Evolutionary conservation across 78 protist species (phyloP), one percentile per base, ranked within the genome.

Genomic region (Mastigamoeba balamuthi): DNA sequence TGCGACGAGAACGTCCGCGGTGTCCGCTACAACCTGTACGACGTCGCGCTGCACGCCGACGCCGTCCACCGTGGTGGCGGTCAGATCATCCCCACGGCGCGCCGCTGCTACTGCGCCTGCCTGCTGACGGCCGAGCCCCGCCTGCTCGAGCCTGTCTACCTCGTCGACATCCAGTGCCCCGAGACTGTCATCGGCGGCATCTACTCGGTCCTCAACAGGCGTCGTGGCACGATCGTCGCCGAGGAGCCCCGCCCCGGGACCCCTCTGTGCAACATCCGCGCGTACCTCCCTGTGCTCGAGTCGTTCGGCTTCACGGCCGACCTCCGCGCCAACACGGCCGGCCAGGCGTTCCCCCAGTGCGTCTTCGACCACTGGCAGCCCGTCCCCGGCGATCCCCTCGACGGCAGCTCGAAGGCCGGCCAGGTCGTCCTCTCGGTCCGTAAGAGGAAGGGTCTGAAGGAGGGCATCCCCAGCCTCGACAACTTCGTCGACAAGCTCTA

Each of bases 311-410:
- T 98, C 96, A 89, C 95, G 29, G 91, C 96, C 66, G 99, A 92
- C 74, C 93, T 98, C 23, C 94, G 99, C 64, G 67, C 96, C 25
- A 71, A 84, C 86, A 98, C 99, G 43, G 86, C 91, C 25, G 99
- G 99, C 77, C 93, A 95, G 88, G 99, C 99, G 63, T 98, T 97
- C 98, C 99, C 98, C 39, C 99, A 98, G 88, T 76, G 92, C 52
- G 94, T 92, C 37, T 96, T 98, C 82, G 96, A 93, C 81, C 99
- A 96, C 93, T 97, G 98, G 98, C 58, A 30, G 25, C 17, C 70
- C 23, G 5, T 95, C 48, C 30, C 28, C n/a, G 91, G 88, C 44
- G 80, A 85, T 43, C 93, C 98, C 30, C 69, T 91, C 52, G 86
- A 71, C 29, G 88, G 38, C 17, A 68, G 71, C 68, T 30, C 67